These are phyloP conservation scores for Aegilops longissima DNA, from an alignment of 176 grass and related monocot genomes.

Conservation along the genomic window DNA sequence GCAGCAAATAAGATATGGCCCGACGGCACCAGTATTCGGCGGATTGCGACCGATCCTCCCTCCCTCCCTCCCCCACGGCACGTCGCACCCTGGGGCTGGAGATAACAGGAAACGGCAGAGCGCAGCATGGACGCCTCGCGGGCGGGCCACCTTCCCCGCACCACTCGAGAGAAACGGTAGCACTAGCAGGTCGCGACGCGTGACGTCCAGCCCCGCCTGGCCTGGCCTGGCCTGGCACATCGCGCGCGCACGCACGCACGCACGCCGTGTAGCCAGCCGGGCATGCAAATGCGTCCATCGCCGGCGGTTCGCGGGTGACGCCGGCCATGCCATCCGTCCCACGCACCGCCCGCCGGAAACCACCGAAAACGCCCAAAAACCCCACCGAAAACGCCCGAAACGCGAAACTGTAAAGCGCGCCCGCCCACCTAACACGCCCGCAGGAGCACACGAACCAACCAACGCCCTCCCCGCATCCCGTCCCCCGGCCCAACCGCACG, in stretches of 20 bases:
- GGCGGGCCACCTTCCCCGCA: not conserved
- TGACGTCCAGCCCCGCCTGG: no score
- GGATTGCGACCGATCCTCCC: not conserved
- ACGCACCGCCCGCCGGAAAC: not conserved
- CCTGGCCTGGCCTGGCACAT: not conserved
- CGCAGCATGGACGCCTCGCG: not conserved
- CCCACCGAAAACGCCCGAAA: slow-evolving; percentile 26
- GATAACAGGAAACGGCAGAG: not conserved
- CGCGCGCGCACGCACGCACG: not conserved
- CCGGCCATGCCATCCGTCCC: not conserved
- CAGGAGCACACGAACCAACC: slow-evolving; percentile 7
- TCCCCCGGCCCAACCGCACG: not conserved
- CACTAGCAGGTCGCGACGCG: not conserved
- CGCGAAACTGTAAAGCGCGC: slow-evolving; percentile 3
- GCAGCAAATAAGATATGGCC: not conserved
- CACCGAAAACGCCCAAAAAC: slow-evolving; percentile 27
- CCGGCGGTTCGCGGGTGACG: slow-evolving; percentile 18
- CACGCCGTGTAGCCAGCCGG: not conserved
- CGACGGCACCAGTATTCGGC: not conserved
- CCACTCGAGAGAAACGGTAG: not conserved
- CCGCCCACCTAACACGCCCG: slow-evolving; percentile 3
- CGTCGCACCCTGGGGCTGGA: not conserved
- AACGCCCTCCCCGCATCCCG: not conserved
- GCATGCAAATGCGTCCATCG: not conserved
- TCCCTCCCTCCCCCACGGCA: not conserved